Base-by-base conservation (phyloP, 805 yeast genomes). In the Candida yuanshanica region DNA sequence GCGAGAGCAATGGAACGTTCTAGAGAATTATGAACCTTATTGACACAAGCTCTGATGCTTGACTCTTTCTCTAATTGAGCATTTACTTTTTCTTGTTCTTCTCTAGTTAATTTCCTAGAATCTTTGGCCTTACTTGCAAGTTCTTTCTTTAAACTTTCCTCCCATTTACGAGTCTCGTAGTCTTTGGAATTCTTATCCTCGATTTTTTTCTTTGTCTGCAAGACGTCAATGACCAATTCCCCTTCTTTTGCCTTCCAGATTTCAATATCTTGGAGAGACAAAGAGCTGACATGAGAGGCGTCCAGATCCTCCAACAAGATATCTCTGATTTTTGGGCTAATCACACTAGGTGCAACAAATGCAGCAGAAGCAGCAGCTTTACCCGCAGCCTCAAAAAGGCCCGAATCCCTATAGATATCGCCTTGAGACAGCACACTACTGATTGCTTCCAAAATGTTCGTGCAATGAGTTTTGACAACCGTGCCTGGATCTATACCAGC, bases 101-200 rank as follows among this genome's bases (percentile, higher is more conserved):
- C 97, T 48, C 79, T 82, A 3, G 95, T 72, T 32, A 81, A 66
- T 54, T 83, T 84, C 61, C 73, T 80, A 18, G 52, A 39, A 31
- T 44, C 55, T n/a, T 56, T 50, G 47, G 74, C 70, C 58, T 79
- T 79, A 39, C 70, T 69, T 1, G 83, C 80, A 27, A 89, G 68
- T 54, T 88, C 91, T 47, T 79, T 78, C 52, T 91, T 77, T 24
- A 93, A 74, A 38, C 75, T 75, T 50, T 82, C 89, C 57, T 93
- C 99, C 98, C 98, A 91, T 59, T 86, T 79, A 44, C 75, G 65
- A 2, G 90, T 83, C 52, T 83, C 95, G 52, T 87, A 87, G 53
- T 89, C 96, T 56, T 81, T 89, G 1, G 86, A 66, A 57, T 86
- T 86, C 58, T 84, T 86, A 55, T 77, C 77, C 12, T 78, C 77